Evolutionary conservation across 164 flowering plant genomes (phyloP).

Genomic region (Tetrastigma voinierianum): DNA sequence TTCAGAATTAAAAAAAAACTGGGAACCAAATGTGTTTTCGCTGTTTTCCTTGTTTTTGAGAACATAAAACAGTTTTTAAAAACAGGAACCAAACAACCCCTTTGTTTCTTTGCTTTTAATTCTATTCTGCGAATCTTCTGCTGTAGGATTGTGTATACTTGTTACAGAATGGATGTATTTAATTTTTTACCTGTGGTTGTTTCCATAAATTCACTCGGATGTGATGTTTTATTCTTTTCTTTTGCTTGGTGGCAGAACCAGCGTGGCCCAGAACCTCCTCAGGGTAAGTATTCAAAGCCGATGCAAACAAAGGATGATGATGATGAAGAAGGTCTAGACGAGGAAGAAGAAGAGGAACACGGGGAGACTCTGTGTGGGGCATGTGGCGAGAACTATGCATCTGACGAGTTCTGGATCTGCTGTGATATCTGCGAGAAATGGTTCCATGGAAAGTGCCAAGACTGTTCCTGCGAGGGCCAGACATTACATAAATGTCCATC

Average conservation of each 20-base stretch:
- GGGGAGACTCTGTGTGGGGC: slow-evolving; percentile 40
- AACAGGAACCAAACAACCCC: too few relatives aligned
- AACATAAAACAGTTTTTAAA: too few relatives aligned
- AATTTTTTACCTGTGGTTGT: not conserved
- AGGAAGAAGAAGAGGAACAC: slow-evolving; percentile 35
- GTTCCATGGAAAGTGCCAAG: slow-evolving; percentile 38
- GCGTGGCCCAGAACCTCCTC: slow-evolving; percentile 27
- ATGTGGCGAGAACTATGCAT: slow-evolving; percentile 36
- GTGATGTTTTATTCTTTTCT: not conserved
- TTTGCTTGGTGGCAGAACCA: slow-evolving; percentile 6
- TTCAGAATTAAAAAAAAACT: too few relatives aligned
- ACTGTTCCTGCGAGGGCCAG: slow-evolving; percentile 33
- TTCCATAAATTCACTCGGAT: not conserved
- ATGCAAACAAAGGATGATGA: slow-evolving; percentile 24
- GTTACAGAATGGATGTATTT: not conserved
- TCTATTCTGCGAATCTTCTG: too few relatives aligned
- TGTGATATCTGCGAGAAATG: slow-evolving; percentile 38
- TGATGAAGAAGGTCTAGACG: slow-evolving; percentile 28
- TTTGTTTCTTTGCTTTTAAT: too few relatives aligned
- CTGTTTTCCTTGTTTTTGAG: too few relatives aligned
- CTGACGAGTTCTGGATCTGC: slow-evolving; percentile 40
- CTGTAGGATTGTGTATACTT: too few relatives aligned
- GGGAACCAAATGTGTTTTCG: too few relatives aligned
- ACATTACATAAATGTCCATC: slow-evolving; percentile 38
- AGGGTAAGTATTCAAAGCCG: slow-evolving; percentile 22